These are phyloP conservation scores for Astraeus odoratus DNA, from an alignment of 768 basidiomycete genomes.

Conservation along the genomic window DNA sequence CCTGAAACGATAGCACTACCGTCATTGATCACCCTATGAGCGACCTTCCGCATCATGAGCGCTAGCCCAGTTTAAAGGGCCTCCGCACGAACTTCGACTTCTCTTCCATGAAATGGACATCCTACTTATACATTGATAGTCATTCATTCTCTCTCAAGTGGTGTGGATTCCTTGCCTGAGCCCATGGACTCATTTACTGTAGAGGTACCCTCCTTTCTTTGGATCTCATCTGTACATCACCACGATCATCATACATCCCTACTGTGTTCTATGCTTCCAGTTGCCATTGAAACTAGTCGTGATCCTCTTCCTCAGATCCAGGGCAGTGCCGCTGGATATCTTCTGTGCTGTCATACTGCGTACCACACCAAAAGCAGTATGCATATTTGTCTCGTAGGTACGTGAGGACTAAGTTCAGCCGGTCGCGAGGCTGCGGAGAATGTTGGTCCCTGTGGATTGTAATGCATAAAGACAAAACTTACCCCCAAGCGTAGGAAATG, in stretches of 20 bases:
- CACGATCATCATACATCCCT: slow-evolving; percentile 18
- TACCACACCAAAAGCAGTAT: slow-evolving; percentile 90
- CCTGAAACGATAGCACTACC: slow-evolving; percentile 21
- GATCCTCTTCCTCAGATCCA: slow-evolving; percentile 68
- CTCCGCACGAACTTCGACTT: not conserved
- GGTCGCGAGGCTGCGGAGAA: slow-evolving; percentile 54
- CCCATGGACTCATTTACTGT: not conserved
- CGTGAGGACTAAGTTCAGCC: slow-evolving; percentile 57
- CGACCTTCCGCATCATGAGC: slow-evolving; percentile 55
- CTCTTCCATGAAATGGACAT: no score
- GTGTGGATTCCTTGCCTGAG: no score
- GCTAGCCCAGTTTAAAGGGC: slow-evolving; percentile 4
- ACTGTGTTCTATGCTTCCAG: not conserved
- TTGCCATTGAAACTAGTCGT: slow-evolving; percentile 46
- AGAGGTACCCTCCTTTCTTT: slow-evolving; percentile 11
- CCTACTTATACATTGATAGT: no score
- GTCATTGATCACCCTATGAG: slow-evolving; percentile 38
- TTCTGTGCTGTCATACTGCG: slow-evolving; percentile 54
- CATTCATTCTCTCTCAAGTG: no score
- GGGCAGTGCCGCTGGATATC: slow-evolving; percentile 67
- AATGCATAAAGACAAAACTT: slow-evolving; percentile 14
- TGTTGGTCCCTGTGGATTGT: slow-evolving; percentile 10
- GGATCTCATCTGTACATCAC: slow-evolving; percentile 27
- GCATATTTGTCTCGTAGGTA: slow-evolving; percentile 67
- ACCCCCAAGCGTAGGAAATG: slow-evolving; percentile 66